phyloP scores from a whole-genome alignment of 768 basidiomycete genomes.

The Podaxis sp. region DNA sequence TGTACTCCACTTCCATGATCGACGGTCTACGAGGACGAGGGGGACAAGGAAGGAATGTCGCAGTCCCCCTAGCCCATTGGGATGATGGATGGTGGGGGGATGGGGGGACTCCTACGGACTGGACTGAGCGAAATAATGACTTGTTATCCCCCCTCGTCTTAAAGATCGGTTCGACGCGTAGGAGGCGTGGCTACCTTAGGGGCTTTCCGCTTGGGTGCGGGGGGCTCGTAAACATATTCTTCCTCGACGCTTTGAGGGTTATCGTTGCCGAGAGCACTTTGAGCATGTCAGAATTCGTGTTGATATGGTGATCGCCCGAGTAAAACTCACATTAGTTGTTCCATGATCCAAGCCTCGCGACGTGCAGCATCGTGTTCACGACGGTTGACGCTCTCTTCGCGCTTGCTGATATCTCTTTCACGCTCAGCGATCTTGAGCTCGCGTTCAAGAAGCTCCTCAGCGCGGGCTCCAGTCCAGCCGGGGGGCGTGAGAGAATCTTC shows the following conservation, averaged over 20 bases:
- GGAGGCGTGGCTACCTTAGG: constrained; percentile 86
- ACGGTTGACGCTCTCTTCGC: constrained; percentile 81
- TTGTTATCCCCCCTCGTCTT: constrained; percentile 86
- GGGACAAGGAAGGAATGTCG: constrained; percentile 72
- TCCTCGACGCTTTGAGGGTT: constrained; percentile 66
- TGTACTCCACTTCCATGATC: constrained; percentile 33
- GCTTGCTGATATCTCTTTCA: constrained; percentile 81
- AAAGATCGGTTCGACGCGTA: constrained; percentile 88
- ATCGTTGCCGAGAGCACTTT: constrained; percentile 67
- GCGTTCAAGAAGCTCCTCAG: constrained; percentile 79
- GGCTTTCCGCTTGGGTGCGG: constrained; percentile 67
- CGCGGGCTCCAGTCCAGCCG: constrained; percentile 73
- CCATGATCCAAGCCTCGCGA: constrained; percentile 90
- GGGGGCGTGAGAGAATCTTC: constrained; percentile 76
- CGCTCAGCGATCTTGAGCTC: constrained; percentile 83
- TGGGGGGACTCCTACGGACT: constrained; percentile 66
- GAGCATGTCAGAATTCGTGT: not conserved
- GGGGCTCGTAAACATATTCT: constrained; percentile 75
- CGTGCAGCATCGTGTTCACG: constrained; percentile 84
- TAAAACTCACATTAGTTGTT: constrained; percentile 73
- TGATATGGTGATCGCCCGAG: not conserved
- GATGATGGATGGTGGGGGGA: constrained; percentile 50
- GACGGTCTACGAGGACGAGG: constrained; percentile 50
- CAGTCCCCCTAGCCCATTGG: constrained; percentile 91
- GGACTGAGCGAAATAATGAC: constrained; percentile 44